A percentile compares a stretch with the other conserved stretches of the same genome.
phyloP scores from a whole-genome alignment of 495 filamentous ascomycete species.

The Geoglossum glabrum region DNA sequence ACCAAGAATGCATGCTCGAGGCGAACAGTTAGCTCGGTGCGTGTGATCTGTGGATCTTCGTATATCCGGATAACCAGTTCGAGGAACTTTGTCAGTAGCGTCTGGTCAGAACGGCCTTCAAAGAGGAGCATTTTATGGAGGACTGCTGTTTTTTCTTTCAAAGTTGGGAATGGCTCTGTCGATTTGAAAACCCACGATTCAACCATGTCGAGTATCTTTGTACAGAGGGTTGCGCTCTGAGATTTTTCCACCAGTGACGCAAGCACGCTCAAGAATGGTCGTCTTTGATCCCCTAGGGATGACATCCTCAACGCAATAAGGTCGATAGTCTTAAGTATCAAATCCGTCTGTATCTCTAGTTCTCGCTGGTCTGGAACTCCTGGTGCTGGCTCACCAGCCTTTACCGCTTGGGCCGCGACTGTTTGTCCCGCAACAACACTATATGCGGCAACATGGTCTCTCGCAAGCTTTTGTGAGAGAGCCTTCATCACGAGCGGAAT shows the following conservation, averaged over 20 bases:
- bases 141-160: constrained; percentile 96
- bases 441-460: constrained; percentile 75
- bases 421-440: constrained; percentile 29
- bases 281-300: constrained; percentile 71
- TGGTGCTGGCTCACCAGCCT: constrained; percentile 16
- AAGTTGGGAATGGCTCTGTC: constrained; percentile 77
- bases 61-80: constrained; percentile 94
- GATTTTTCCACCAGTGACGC: constrained; percentile 92
- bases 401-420: constrained; percentile 17
- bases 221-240: constrained; percentile 59
- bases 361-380: constrained; percentile 52
- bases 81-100: constrained; percentile 76
- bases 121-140: constrained; percentile 94
- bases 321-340: constrained; percentile 89
- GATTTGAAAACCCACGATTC: constrained; percentile 89
- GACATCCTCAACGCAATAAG: constrained; percentile 82
- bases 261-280: constrained; percentile 84
- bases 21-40: constrained; percentile 86
- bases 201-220: constrained; percentile 86
- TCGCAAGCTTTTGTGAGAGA: constrained; percentile 74
- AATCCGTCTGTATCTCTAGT: constrained; percentile 59
- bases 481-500: constrained; percentile 81
- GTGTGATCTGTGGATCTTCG: constrained; percentile 82
- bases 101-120: constrained; percentile 60
- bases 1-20: constrained; percentile 97